Evolutionary conservation across 805 yeast genomes (phyloP).

Genomic region (Candida germanica): DNA sequence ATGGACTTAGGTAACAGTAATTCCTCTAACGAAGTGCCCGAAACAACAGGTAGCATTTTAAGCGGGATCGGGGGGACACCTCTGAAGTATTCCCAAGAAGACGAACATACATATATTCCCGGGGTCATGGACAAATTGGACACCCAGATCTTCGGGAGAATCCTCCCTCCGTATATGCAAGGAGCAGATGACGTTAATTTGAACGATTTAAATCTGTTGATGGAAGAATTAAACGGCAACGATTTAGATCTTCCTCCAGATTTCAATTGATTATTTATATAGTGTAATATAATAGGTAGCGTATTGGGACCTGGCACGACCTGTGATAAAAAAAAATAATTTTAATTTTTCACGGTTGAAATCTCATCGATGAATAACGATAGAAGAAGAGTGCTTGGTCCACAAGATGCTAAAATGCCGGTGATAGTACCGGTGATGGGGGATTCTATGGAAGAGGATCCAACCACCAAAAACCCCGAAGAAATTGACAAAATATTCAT

Average conservation of each 20-base stretch:
- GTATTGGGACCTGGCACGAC: too few relatives aligned
- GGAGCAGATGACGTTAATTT: slow-evolving; percentile 17
- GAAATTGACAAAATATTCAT: slow-evolving; percentile 49
- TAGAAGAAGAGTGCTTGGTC: slow-evolving; percentile 85
- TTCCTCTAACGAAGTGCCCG: background rate
- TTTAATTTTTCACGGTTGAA: too few relatives aligned
- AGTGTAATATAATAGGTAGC: too few relatives aligned
- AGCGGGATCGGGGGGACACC: background rate
- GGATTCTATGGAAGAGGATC: slow-evolving; percentile 2
- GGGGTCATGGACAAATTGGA: slow-evolving; percentile 85
- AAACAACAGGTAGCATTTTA: background rate
- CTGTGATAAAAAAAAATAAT: too few relatives aligned
- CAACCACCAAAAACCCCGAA: slow-evolving; percentile 11
- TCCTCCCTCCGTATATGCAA: slow-evolving; percentile 82
- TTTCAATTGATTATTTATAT: too few relatives aligned
- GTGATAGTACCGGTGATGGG: slow-evolving; percentile 11
- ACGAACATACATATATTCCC: slow-evolving; percentile 50
- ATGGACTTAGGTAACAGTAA: background rate
- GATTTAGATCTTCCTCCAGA: background rate
- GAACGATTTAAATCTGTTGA: slow-evolving; percentile 5
- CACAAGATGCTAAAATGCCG: slow-evolving; percentile 54
- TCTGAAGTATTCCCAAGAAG: slow-evolving; percentile 1
- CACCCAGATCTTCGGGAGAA: slow-evolving; percentile 78
- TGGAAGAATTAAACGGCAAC: slow-evolving; percentile 3
- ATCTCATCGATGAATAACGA: slow-evolving; percentile 46